A percentile compares a stretch with the other conserved stretches of the same genome.
These are phyloP conservation scores for Gautieria morchelliformis DNA, from an alignment of 768 basidiomycete genomes.

Conservation along the genomic window DNA sequence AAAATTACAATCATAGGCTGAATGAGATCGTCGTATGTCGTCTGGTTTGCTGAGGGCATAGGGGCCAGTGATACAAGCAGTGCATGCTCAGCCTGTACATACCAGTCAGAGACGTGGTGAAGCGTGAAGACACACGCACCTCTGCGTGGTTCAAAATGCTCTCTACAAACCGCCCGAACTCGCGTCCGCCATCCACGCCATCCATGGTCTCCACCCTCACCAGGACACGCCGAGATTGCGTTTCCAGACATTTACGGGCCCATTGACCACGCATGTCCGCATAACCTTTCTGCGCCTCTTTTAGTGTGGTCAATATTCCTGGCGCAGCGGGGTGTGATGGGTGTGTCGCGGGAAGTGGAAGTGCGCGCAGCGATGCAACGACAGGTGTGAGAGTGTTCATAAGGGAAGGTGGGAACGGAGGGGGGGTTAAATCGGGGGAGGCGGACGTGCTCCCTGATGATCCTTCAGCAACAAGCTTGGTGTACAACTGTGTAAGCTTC, in stretches of 20 bases:
- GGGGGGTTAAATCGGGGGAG: slow-evolving; percentile 43
- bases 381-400: slow-evolving; percentile 50
- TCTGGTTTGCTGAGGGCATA: slow-evolving; percentile 39
- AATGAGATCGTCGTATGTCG: slow-evolving; percentile 54
- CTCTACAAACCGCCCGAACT: slow-evolving; percentile 65
- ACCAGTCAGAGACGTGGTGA: background rate
- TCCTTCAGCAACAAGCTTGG: slow-evolving; percentile 80
- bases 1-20: slow-evolving; percentile 58
- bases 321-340: slow-evolving; percentile 73
- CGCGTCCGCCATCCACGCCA: slow-evolving; percentile 53
- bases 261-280: slow-evolving; percentile 82
- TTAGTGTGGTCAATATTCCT: slow-evolving; percentile 52
- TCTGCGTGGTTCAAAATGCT: slow-evolving; percentile 57
- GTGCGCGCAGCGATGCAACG: slow-evolving; percentile 48
- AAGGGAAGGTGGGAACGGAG: slow-evolving; percentile 46
- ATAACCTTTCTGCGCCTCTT: slow-evolving; percentile 73
- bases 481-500: slow-evolving; percentile 72
- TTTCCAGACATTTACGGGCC: slow-evolving; percentile 66
- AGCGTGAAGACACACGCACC: slow-evolving; percentile 26
- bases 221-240: slow-evolving; percentile 55
- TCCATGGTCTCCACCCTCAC: slow-evolving; percentile 65
- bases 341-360: slow-evolving; percentile 71
- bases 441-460: slow-evolving; percentile 66
- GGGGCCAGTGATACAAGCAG: slow-evolving; percentile 56
- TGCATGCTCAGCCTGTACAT: slow-evolving; percentile 52